Evolutionary conservation across 2,329 filamentous ascomycete genomes (phyloP), one percentile per base, ranked within the genome.

Genomic region (Arthroderma uncinatum): DNA sequence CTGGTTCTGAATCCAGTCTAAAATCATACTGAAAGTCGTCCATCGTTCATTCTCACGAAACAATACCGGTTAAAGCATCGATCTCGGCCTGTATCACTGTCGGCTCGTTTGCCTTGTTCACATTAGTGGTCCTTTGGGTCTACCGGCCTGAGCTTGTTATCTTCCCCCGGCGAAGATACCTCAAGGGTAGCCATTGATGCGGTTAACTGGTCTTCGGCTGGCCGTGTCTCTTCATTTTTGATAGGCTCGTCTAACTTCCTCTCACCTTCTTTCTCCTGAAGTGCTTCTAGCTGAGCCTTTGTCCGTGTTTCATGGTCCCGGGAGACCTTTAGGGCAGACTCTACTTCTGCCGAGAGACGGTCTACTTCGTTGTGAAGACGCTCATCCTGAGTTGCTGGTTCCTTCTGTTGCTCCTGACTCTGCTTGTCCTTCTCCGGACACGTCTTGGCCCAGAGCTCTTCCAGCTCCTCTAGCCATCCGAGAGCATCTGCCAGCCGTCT

Each of bases 401-500:
- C 68, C 58, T 67, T 65, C 56, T 65, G 62, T 42, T 67, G 65
- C 36, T 65, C 59, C 28, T 44, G 57, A 61, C 60, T 68, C 64
- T 53, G 64, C 65, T 62, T 77, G 63, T 74, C 75, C 21, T 4
- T 79, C 64, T 82, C 77, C 2, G 86, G 82, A 6, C 87, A 85
- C 0, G 85, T 79, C 48, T 74, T 72, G 21, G 82, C 77, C 90
- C 90, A 97, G 55, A 88, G 64, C 2, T 68, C 71, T 67, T 96
- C 89, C 14, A 98, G 76, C 67, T 97, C 92, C 1, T 89, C 82
- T 7, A 80, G 71, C 93, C 93, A 98, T 0, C 90, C 92, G 44
- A 95, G 78, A 28, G 84, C 84, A 61, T 85, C 78, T 1, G 92
- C 91, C 36, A 98, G 76, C 68, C 82, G 83, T 56, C 86, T 79